These are phyloP conservation scores for Orbilia javanica DNA, from an alignment of 2,329 filamentous ascomycete species.

Conservation along the genomic window DNA sequence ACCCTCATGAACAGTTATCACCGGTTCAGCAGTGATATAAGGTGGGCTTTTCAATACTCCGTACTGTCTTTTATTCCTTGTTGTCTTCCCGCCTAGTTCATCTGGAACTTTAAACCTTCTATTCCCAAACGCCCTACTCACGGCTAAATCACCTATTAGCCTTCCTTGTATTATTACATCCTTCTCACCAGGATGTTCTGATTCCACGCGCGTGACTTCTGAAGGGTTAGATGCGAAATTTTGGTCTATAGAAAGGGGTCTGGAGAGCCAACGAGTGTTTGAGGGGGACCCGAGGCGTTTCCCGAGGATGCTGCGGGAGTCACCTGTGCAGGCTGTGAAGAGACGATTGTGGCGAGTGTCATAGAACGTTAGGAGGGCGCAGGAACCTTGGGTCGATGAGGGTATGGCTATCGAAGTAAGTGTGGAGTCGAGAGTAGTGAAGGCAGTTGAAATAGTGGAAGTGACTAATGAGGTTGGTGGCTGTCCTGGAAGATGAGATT, in stretches of 20 bases:
- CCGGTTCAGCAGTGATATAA: conserved; percentile 77
- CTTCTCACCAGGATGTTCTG: conserved; percentile 72
- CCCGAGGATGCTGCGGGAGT: conserved; percentile 76
- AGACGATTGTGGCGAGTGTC: conserved; percentile 71
- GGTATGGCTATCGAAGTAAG: conserved; percentile 8
- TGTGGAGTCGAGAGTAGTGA: conserved; percentile 34
- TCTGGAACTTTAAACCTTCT: conserved; percentile 75
- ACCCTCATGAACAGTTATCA: conserved; percentile 70
- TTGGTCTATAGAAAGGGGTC: conserved; percentile 74
- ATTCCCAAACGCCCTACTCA: conserved; percentile 78
- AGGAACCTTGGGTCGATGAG: conserved; percentile 70
- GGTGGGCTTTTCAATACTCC: conserved; percentile 69
- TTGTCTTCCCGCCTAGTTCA: conserved; percentile 63
- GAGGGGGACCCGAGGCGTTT: conserved; percentile 65
- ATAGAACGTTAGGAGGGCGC: conserved; percentile 74
- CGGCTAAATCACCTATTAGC: conserved; percentile 72
- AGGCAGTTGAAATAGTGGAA: conserved; percentile 40
- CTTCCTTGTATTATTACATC: conserved; percentile 72
- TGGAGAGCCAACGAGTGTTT: conserved; percentile 68
- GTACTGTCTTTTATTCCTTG: conserved; percentile 4
- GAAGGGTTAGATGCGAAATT: conserved; percentile 72
- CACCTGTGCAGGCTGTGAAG: conserved; percentile 75
- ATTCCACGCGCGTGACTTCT: conserved; percentile 71
- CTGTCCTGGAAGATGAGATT: conserved; percentile 4
- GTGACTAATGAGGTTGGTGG: conserved; percentile 22